A percentile compares a stretch with the other conserved stretches of the same genome.
Conservation (phyloP, 2,329 filamentous ascomycete genomes). For the Fusarium robinianum region DNA sequence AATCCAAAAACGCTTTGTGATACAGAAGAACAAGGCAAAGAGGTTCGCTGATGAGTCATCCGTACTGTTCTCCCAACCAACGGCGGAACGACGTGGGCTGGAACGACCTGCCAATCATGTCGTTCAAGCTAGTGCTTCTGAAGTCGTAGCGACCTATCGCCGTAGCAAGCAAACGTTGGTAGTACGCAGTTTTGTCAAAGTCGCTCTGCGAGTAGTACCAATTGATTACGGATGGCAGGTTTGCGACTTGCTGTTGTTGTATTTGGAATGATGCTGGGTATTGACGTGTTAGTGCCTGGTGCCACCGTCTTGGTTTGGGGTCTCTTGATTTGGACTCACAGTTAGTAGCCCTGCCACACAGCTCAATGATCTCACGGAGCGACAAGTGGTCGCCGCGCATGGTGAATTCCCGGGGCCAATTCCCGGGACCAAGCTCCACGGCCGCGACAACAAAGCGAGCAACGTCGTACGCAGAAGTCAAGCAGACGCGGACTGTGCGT, state of each 20-base stretch:
- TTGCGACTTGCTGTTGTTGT: constrained; percentile 44
- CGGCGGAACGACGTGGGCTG: constrained; percentile 56
- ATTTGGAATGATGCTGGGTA: constrained; percentile 47
- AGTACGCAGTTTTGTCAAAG: constrained; percentile 54
- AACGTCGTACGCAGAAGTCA: constrained; percentile 73
- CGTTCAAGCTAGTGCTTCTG: constrained; percentile 62
- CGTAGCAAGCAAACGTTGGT: constrained; percentile 68
- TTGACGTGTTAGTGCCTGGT: constrained; percentile 30
- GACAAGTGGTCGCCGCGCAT: constrained; percentile 70
- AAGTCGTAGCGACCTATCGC: constrained; percentile 71
- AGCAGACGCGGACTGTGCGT: constrained; percentile 59
- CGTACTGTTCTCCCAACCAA: constrained; percentile 52
- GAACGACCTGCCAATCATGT: constrained; percentile 50
- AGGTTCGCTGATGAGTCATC: too few species aligned
- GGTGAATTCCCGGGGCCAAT: constrained; percentile 70
- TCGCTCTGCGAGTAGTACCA: constrained; percentile 54
- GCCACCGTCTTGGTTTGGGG: not conserved
- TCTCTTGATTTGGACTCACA: constrained; percentile 40
- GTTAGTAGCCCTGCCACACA: constrained; percentile 55
- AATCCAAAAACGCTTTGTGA: too few species aligned
- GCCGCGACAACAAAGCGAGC: constrained; percentile 73
- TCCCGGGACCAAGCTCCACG: constrained; percentile 61
- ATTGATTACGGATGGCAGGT: constrained; percentile 47
- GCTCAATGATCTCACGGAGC: constrained; percentile 61
- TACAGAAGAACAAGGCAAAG: too few species aligned